Base-by-base conservation (phyloP, 768 basidiomycete genomes). In the Stropharia rugosoannulata region DNA sequence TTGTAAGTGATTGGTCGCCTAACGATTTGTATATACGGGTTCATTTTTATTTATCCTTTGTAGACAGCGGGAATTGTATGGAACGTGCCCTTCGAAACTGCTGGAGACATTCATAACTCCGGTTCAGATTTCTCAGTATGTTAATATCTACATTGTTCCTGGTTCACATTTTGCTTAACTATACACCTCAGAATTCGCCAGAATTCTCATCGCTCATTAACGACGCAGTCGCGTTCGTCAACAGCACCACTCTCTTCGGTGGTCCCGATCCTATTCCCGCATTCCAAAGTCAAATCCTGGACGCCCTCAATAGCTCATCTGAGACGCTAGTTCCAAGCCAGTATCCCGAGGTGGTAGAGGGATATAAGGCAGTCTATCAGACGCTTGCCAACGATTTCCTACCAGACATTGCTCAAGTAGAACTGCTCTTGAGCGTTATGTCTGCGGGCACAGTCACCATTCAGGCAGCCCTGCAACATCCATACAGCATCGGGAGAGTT, bases 391-490 rank as follows among this genome's bases (percentile, higher is more conserved):
- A 73, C 43, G 69, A 68, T 9, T 63, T 83, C 56, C 57, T 76
- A 49, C 60, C 71, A 12, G 66, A 68, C 16, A 72, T 81, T 46
- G 83, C 82, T 0, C 80, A 83, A 57, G 67, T 85, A 25, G 86
- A 89, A 68, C 65, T 87, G 36, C 72, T 88, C 38, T 58, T 73
- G 70, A 73, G 60, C 57, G 69, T 70, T 32, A 75, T 71, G 43
- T 57, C 63, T 7, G 56, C 69, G 8, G 67, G 69, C 2, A 53
- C 60, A 15, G 71, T 86, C 44, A 71, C 73, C 8, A 76, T 89
- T 46, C 87, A 89, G 61, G 79, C 81, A 2, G 86, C 83, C 0
- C 59, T 87, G 12, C 87, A 88, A 63, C 85, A 84, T 63, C 84
- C 86, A 1, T 78, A 79, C 65, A 84, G 80, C 22, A 6, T 27